Evolutionary conservation across 2,329 filamentous ascomycete genomes (phyloP), one percentile per base, ranked within the genome.

Genomic region (Paecilomyces niveus): DNA sequence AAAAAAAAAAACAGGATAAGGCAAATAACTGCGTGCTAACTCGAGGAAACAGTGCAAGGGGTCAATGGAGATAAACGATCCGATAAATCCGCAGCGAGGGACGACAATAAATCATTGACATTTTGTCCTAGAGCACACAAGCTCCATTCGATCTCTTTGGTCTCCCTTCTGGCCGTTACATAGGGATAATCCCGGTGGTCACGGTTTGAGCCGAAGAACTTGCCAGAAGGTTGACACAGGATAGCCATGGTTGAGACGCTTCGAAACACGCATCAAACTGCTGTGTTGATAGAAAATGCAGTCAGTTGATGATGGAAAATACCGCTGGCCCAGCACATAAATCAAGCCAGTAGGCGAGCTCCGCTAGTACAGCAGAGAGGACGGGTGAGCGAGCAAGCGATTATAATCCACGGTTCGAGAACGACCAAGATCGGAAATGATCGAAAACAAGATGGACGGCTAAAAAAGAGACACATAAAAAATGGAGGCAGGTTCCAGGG

Each of bases 381-480:
- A 59, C 60, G 58, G 61, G 62, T 58, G 57, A 33, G 56, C 58
- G 64, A 65, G 63, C 61, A 59, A 55, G 58, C 53, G 54, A 62
- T 49, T 55, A 60, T 59, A 60, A 66, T 62, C 63, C 63, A 64
- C 60, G 59, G 63, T 60, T 69, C 70, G 68, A 72, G 33, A 68
- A 67, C 67, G 65, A 68, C 58, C 57, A 57, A 64, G 57, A 67
- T 70, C 70, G 68, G 68, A 66, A 65, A 65, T 62, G 66, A 71
- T 72, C 70, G 68, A 70, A 62, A 68, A 67, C 65, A 61, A 67
- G 67, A 63, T 70, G 65, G 65, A 67, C 63, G 70, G 70, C 70
- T 70, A 63, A 66, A 53, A 63, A 67, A 68, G 71, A 67, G 68
- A 65, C 71, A 70, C 68, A 73, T 62, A 66, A 66, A 66, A 68